Evolutionary conservation across 2,329 filamentous ascomycete species (phyloP), one percentile per base, ranked within the genome.

Genomic region (Botryosphaeria agaves): DNA sequence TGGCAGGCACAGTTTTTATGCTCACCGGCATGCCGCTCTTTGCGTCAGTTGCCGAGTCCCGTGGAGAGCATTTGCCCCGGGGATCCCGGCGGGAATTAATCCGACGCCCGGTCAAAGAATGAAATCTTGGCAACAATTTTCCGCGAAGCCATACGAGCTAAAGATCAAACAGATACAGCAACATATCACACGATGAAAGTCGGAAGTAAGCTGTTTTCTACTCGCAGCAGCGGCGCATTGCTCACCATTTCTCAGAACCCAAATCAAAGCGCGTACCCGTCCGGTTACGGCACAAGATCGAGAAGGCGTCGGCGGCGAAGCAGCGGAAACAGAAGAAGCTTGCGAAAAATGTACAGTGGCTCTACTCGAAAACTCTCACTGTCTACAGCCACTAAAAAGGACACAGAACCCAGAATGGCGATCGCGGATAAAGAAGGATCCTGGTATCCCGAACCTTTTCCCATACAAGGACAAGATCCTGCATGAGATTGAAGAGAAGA

Each of bases 381-480:
- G 30, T 15, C 9, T 5, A 8, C 16, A 18, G 9, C 8, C 5
- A 11, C 9, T 9, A 15, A n/a, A 41, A 31, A 33, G n/a, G 32
- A 18, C 25, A 4, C 38, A 72, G 72, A 93, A 94, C 55, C 87
- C 89, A 19, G 74, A 93, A 81, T 95, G 89, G 84, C 74, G 80
- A 43, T 85, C 83, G 35, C 81, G 84, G 54, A 53, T 93, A 42
- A 95, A 94, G 71, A 98, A 95, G 62, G 89, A 98, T 47, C 89
- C 87, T 15, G 89, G 89, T 29, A 94, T 98, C 38, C 89, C 89
- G 24, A 98, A 95, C 50, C 61, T 94, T 20, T 98, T 94, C 60
- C 89, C 89, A 1, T 94, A 89, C 66, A 98, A 98, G 62, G 85
- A 94, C 54, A 85, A 79, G 64, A 70, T 98, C 17, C 69, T 98